These are phyloP conservation scores for Echites panduratus DNA, from an alignment of 257 asterid species.

Conservation along the genomic window DNA sequence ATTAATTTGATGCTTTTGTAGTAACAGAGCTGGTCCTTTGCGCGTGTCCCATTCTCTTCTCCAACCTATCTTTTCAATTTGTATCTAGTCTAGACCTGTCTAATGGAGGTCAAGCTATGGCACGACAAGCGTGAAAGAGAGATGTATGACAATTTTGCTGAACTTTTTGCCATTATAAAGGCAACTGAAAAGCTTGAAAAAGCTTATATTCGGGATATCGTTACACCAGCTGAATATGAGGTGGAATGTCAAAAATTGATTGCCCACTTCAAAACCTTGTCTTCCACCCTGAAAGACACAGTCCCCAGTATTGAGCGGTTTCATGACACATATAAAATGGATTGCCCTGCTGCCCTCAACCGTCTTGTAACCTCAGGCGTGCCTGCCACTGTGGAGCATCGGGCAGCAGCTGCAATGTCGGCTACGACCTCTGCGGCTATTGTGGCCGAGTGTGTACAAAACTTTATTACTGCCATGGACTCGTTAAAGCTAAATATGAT, in stretches of 20 bases:
- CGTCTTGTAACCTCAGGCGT: slow-evolving; percentile 75
- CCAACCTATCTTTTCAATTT: slow-evolving; percentile 35
- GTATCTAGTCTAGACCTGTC: neutral
- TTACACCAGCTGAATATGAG: slow-evolving; percentile 61
- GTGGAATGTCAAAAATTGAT: slow-evolving; percentile 72
- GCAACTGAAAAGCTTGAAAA: slow-evolving; percentile 92
- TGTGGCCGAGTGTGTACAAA: slow-evolving; percentile 93
- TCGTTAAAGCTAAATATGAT: slow-evolving; percentile 79
- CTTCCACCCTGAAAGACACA: slow-evolving; percentile 67
- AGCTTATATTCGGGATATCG: slow-evolving; percentile 78
- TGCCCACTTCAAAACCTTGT: slow-evolving; percentile 76
- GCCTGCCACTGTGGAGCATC: slow-evolving; percentile 95
- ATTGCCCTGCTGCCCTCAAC: slow-evolving; percentile 73
- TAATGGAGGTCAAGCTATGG: slow-evolving; percentile 98
- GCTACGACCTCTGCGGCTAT: slow-evolving; percentile 59
- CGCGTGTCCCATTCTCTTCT: slow-evolving; percentile 99
- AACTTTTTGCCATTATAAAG: slow-evolving; percentile 82
- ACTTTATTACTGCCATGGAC: slow-evolving; percentile 92
- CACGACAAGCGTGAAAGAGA: slow-evolving; percentile 96
- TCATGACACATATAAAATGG: slow-evolving; percentile 82
- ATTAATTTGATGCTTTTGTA: neutral
- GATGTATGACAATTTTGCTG: slow-evolving; percentile 86
- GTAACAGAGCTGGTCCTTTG: slow-evolving; percentile 34
- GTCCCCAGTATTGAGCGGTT: slow-evolving; percentile 78
- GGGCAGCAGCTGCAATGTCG: slow-evolving; percentile 54